Evolutionary conservation across 192 early-diverging fungal species (phyloP).

Genomic region (Lobosporangium transversale): DNA sequence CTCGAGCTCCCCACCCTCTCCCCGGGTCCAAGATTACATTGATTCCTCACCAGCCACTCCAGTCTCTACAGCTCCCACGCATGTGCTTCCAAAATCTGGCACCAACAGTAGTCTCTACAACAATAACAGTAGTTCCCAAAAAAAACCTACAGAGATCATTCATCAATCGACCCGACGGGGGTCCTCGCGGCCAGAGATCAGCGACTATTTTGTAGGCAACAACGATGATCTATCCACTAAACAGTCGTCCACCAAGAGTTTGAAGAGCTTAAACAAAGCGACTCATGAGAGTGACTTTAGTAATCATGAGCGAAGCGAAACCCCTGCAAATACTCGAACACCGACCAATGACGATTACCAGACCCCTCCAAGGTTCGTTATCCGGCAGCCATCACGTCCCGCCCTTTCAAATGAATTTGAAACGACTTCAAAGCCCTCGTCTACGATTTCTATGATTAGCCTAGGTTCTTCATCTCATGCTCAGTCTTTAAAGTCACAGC

Average conservation of each 20-base stretch:
- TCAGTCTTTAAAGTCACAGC: slow-evolving; percentile 11
- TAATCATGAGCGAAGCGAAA: too few species aligned
- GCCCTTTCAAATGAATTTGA: slow-evolving; percentile 12
- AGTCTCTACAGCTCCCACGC: too few species aligned
- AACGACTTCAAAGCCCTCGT: slow-evolving; percentile 25
- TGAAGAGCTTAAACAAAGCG: too few species aligned
- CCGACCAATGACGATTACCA: slow-evolving; percentile 25
- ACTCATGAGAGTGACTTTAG: too few species aligned
- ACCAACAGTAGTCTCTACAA: too few species aligned
- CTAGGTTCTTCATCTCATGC: slow-evolving; percentile 17
- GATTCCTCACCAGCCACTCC: too few species aligned
- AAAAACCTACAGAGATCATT: slow-evolving; percentile 20
- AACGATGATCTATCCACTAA: neutral
- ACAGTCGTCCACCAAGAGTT: slow-evolving; percentile 3
- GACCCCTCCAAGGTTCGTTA: slow-evolving; percentile 31
- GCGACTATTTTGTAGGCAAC: slow-evolving; percentile 15
- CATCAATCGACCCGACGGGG: slow-evolving; percentile 15
- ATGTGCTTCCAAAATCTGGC: too few species aligned
- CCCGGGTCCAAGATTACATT: slow-evolving; percentile 22
- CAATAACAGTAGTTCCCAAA: too few species aligned
- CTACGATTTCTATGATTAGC: slow-evolving; percentile 26
- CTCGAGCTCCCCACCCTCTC: slow-evolving; percentile 3
- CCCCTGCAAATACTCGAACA: too few species aligned
- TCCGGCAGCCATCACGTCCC: slow-evolving; percentile 25
- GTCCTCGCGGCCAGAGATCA: slow-evolving; percentile 18